phyloP scores from a whole-genome alignment of 1,284 basidiomycete genomes.

The Pyrrhoderma noxium region DNA sequence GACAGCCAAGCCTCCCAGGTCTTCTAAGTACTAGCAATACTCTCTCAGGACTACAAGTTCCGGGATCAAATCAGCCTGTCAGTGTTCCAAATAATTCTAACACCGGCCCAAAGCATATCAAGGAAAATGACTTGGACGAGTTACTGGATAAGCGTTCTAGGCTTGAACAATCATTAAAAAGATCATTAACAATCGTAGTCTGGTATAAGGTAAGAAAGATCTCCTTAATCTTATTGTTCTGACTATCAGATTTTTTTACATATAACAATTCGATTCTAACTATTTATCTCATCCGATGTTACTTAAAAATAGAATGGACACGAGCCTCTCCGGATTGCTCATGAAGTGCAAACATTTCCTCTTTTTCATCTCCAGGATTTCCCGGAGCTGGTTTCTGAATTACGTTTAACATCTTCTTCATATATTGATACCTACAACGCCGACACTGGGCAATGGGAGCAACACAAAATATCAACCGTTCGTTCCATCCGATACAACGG shows the following conservation, averaged over 20 bases:
- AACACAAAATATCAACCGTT: constrained; percentile 38
- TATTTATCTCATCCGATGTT: too few relatives aligned
- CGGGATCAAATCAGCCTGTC: background rate
- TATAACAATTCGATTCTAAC: too few relatives aligned
- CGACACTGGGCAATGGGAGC: constrained; percentile 49
- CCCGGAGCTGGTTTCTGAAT: constrained; percentile 41
- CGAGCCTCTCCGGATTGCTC: constrained; percentile 54
- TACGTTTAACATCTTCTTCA: constrained; percentile 40
- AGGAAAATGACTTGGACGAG: constrained; percentile 11
- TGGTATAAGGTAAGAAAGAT: constrained; percentile 50
- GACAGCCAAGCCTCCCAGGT: background rate
- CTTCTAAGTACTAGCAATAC: background rate
- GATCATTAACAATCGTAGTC: constrained; percentile 54
- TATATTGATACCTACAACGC: constrained; percentile 57
- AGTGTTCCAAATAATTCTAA: too few relatives aligned
- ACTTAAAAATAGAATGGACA: constrained; percentile 49
- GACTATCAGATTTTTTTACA: too few relatives aligned
- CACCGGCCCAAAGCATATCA: background rate
- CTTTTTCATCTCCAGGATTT: constrained; percentile 52
- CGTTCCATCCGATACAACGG: constrained; percentile 26
- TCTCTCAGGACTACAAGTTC: background rate
- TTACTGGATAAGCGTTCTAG: constrained; percentile 13
- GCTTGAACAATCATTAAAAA: constrained; percentile 16
- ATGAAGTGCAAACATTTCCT: constrained; percentile 54
- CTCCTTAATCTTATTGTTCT: background rate